phyloP scores from a whole-genome alignment of 108 stramenopile species.

The Mayamaea pseudoterrestris region DNA sequence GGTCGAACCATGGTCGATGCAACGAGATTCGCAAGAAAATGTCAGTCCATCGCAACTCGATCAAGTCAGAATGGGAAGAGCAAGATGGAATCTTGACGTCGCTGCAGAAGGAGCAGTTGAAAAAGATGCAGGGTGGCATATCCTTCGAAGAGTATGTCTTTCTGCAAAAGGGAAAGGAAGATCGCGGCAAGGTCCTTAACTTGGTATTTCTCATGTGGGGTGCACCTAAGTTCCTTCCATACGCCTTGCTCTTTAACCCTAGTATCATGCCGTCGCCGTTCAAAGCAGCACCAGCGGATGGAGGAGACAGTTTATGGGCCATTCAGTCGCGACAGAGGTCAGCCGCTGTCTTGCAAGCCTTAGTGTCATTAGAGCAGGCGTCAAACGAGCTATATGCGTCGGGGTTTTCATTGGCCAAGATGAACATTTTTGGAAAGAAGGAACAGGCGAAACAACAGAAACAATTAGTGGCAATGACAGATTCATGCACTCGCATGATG shows the following conservation, averaged over 20 bases:
- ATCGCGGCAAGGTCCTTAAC: conserved; percentile 58
- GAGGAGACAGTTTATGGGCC: conserved; percentile 10
- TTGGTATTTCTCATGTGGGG: conserved; percentile 46
- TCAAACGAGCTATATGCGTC: conserved; percentile 38
- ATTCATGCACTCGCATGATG: not conserved
- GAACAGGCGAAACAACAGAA: conserved; percentile 12
- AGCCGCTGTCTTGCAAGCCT: conserved; percentile 51
- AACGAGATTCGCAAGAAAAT: conserved; percentile 58
- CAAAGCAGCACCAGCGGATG: conserved; percentile 12
- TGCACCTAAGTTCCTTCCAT: conserved; percentile 60
- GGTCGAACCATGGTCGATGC: conserved; percentile 52
- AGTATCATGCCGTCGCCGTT: conserved; percentile 72
- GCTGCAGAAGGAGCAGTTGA: conserved; percentile 21
- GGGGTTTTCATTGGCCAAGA: conserved; percentile 21
- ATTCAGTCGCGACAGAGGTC: conserved; percentile 40
- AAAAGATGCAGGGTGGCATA: conserved; percentile 26
- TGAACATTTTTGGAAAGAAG: conserved; percentile 70
- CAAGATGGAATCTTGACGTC: conserved; percentile 18
- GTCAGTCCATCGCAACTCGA: conserved; percentile 19
- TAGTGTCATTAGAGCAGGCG: conserved; percentile 50
- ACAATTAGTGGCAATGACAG: conserved; percentile 3
- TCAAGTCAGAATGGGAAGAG: conserved; percentile 19
- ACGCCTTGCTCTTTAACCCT: conserved; percentile 70
- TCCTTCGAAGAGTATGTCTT: conserved; percentile 59
- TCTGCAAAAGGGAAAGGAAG: conserved; percentile 56